Conservation (phyloP, 2,329 filamentous ascomycete genomes). For the Xylaria arbuscula region DNA sequence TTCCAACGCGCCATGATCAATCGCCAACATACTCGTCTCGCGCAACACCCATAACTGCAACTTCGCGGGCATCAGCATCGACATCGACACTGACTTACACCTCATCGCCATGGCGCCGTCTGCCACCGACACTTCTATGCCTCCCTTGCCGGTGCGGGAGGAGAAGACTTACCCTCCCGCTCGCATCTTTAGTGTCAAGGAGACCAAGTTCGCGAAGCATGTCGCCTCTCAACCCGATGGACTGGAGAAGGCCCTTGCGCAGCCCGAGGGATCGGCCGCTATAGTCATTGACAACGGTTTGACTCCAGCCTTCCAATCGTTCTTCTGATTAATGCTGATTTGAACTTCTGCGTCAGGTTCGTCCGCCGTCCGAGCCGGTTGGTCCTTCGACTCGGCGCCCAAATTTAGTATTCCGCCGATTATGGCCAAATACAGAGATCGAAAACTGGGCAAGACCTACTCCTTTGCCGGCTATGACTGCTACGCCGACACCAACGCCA, state of each 20-base stretch:
- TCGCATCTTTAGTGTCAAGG: slow-evolving; percentile 70
- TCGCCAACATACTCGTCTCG: slow-evolving; percentile 9
- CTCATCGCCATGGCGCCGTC: slow-evolving; percentile 62
- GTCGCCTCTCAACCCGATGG: slow-evolving; percentile 71
- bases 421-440: slow-evolving; percentile 94
- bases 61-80: neutral
- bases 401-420: slow-evolving; percentile 85
- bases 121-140: slow-evolving; percentile 60
- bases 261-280: slow-evolving; percentile 69
- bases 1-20: slow-evolving; percentile 34
- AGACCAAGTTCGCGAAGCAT: slow-evolving; percentile 69
- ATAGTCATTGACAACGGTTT: slow-evolving; percentile 99
- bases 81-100: neutral
- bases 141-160: slow-evolving; percentile 52
- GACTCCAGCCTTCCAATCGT: slow-evolving; percentile 31
- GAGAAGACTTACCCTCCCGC: slow-evolving; percentile 64
- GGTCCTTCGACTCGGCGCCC: slow-evolving; percentile 90
- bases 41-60: slow-evolving; percentile 25
- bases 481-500: slow-evolving; percentile 92
- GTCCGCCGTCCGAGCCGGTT: slow-evolving; percentile 88
- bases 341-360: slow-evolving; percentile 69
- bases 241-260: slow-evolving; percentile 73
- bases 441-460: slow-evolving; percentile 91
- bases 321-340: slow-evolving; percentile 32
- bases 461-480: slow-evolving; percentile 93